Evolutionary conservation across 2,329 filamentous ascomycete species (phyloP), one percentile per base, ranked within the genome.

Genomic region (Phialemonium atrogriseum): DNA sequence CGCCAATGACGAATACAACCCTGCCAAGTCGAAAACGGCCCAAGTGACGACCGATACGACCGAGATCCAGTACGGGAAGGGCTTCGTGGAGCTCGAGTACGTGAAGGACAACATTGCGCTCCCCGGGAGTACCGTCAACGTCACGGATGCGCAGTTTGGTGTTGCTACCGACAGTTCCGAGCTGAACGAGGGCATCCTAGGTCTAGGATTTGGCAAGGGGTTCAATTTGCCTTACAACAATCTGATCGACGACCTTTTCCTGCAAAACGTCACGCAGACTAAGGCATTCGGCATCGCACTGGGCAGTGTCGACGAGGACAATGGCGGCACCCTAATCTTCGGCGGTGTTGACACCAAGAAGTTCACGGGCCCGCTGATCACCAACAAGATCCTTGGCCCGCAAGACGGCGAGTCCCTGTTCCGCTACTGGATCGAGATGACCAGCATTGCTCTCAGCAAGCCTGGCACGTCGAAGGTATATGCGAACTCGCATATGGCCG

Each of bases 301-400:
- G 12, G 77, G 80, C 35, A 70, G 74, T 50, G 70, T 71, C 51
- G 59, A 69, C 34, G 64, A 74, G 32, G 65, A 62, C 35, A 67
- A 70, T 9, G 79, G 79, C n/a, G 68, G 71, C 9, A 68, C 19
- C 13, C 28, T 83, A 33, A 63, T 82, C 18, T 83, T 84, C 42
- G 79, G 79, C 23, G 79, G 79, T 16, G 62, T 83, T 41, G 76
- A 84, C 48, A 74, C 66, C 1, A 66, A 60, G 35, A 83, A 82
- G 51, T 84, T 73, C 46, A 53, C 61, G 0, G 81, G 80, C 19
- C 48, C 52, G 1, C 67, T 86, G 2, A n/a, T 30, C 19, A 23
- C 12, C 28, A 30, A 30, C 28, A 10, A 5, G 28, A 30, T 30
- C 19, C 28, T 30, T 14, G 28, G 28, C 19, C 28, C 28, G 2